A percentile compares a stretch with the other conserved stretches of the same genome.
Conservation (phyloP, 805 yeast genomes). For the Teunomyces barrocoloradensis region DNA sequence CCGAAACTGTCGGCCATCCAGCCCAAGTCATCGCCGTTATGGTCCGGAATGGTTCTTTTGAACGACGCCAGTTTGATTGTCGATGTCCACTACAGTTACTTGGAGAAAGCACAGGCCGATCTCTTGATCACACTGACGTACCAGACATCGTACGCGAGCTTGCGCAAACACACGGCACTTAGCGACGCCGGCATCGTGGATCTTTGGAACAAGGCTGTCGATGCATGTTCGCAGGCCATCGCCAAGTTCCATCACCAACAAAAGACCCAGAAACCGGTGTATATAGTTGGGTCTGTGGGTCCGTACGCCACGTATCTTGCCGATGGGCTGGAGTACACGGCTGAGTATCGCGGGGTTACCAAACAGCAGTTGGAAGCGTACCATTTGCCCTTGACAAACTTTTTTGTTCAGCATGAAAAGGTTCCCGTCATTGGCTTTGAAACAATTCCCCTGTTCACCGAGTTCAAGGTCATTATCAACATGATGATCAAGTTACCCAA, state of each 20-base stretch:
- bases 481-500: constrained; percentile 27
- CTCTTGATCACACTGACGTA: constrained; percentile 57
- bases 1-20: constrained; percentile 15
- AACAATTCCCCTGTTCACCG: constrained; percentile 65
- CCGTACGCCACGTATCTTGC: constrained; percentile 73
- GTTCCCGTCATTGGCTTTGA: constrained; percentile 65
- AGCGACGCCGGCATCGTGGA: constrained; percentile 12
- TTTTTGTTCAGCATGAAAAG: constrained; percentile 33
- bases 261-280: constrained; percentile 10
- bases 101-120: constrained; percentile 50
- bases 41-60: constrained; percentile 60
- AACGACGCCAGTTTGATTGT: constrained; percentile 42
- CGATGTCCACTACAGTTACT: constrained; percentile 50
- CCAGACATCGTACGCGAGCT: constrained; percentile 51
- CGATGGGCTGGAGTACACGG: constrained; percentile 72
- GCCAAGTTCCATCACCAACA: background rate
- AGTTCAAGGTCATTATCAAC: constrained; percentile 49
- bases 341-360: constrained; percentile 48
- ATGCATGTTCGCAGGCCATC: constrained; percentile 21
- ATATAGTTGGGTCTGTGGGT: constrained; percentile 65
- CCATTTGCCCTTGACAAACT: constrained; percentile 45
- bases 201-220: constrained; percentile 24
- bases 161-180: constrained; percentile 22
- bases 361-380: constrained; percentile 44
- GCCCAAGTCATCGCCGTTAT: constrained; percentile 41